phyloP scores from a whole-genome alignment of 306 rosid genomes.

The Biancaea sappan region DNA sequence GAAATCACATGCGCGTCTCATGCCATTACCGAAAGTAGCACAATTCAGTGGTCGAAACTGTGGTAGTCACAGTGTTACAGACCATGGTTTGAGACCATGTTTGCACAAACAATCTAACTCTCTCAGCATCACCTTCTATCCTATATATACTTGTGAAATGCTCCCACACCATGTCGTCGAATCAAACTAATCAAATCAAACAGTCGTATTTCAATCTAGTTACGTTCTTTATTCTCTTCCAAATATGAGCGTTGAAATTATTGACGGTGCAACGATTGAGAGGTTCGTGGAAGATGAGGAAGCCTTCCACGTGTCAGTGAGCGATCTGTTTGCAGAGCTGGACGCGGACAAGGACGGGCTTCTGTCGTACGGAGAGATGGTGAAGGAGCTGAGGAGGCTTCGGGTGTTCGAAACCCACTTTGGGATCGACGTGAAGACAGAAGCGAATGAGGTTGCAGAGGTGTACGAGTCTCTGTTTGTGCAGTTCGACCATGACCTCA shows the following conservation, averaged over 20 bases:
- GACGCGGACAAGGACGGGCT: constrained; percentile 50
- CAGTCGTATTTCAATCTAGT: too few species aligned
- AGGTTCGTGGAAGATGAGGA: constrained; percentile 61
- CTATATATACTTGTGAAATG: background rate
- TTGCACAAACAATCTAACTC: too few species aligned
- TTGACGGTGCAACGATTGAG: constrained; percentile 55
- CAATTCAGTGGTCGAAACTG: too few species aligned
- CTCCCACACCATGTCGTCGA: background rate
- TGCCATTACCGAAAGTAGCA: background rate
- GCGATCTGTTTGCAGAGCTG: constrained; percentile 51
- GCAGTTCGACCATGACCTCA: constrained; percentile 56
- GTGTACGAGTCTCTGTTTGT: constrained; percentile 50
- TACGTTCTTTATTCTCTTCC: background rate
- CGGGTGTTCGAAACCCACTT: constrained; percentile 63
- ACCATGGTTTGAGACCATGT: background rate
- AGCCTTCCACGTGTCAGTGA: constrained; percentile 37
- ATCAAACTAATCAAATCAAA: background rate
- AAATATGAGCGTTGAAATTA: constrained; percentile 58
- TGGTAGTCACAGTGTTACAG: too few species aligned
- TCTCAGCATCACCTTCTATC: too few species aligned
- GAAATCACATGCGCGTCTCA: too few species aligned
- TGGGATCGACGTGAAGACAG: constrained; percentile 54
- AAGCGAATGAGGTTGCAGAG: constrained; percentile 42
- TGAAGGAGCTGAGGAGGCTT: constrained; percentile 58
- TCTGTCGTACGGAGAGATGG: constrained; percentile 59